Percentiles rank a stretch among this genome's conserved stretches.
Evolutionary conservation across 768 basidiomycete species (phyloP).

Genomic region (Boletellus sp.): DNA sequence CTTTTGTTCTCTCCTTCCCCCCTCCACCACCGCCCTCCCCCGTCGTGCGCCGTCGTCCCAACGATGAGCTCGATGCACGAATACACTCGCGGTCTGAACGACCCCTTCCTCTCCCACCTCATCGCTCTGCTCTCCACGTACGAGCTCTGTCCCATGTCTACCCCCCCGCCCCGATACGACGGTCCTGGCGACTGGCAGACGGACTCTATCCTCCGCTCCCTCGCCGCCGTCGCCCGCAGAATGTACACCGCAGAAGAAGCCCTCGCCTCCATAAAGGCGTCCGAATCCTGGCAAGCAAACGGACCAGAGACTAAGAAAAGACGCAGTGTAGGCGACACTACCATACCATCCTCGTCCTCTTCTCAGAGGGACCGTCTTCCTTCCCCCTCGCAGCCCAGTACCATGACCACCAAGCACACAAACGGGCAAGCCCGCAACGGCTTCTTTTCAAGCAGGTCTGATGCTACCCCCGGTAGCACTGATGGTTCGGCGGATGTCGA

Average conservation of each 20-base stretch:
- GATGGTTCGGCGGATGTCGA: slow-evolving; percentile 25
- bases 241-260: slow-evolving; percentile 55
- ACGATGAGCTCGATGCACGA: slow-evolving; percentile 36
- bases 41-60: slow-evolving; percentile 15
- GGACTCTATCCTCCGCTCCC: slow-evolving; percentile 51
- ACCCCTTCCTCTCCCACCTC: slow-evolving; percentile 51
- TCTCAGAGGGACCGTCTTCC: slow-evolving; percentile 27
- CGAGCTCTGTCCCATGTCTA: slow-evolving; percentile 48
- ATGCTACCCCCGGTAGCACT: slow-evolving; percentile 11
- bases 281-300: slow-evolving; percentile 30
- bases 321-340: slow-evolving; percentile 37
- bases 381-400: slow-evolving; percentile 25
- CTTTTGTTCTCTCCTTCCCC: not conserved
- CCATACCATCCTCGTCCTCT: slow-evolving; percentile 28
- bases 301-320: slow-evolving; percentile 46
- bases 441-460: slow-evolving; percentile 26
- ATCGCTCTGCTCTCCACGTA: slow-evolving; percentile 57
- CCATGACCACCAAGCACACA: slow-evolving; percentile 15
- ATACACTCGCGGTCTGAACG: slow-evolving; percentile 17
- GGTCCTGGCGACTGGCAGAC: slow-evolving; percentile 59
- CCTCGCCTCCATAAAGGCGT: slow-evolving; percentile 38
- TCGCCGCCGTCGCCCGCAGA: slow-evolving; percentile 47
- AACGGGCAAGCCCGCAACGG: slow-evolving; percentile 7
- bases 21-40: slow-evolving; percentile 7
- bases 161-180: slow-evolving; percentile 52